Base-by-base conservation (phyloP, 768 basidiomycete genomes). In the Rhizopogon sp. region DNA sequence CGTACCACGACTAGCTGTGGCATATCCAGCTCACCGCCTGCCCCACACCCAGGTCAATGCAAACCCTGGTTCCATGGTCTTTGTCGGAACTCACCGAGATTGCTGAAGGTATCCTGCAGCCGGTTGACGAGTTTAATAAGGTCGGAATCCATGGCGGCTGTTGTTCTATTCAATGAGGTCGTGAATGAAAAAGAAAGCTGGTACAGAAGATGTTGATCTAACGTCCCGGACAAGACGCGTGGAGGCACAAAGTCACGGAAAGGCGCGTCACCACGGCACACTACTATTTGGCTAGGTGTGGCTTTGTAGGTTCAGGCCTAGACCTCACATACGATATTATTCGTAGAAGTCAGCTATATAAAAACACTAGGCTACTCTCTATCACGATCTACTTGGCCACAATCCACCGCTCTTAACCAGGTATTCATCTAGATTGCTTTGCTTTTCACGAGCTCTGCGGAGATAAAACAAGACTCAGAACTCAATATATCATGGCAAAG, bases 81-180 rank as follows among this genome's bases (percentile, higher is more conserved):
- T 25, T 31, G 45, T 50, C 14, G 56, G 62, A 53, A 74, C 87
- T 62, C 61, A 90, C 90, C 91, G 50, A 93, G 81, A 64, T 93
- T 92, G 71, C 77, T 82, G 74, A 93, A 93, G 55, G 91, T 93
- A 64, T 93, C 92, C 74, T 98, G 94, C 53, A 98, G 85, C 74
- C 87, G 90, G 77, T 97, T 97, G 43, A 98, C 95, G 13, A 96
- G 82, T 64, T 87, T 87, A 60, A 98, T 98, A 58, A 98, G 84
- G 69, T 96, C 92, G 41, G 88, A 84, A 71, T 98, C 95, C 95
- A 98, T 98, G 59, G 20, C 67, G 63, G 50, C 31, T 53, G 25
- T 6, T 43, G 7, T 39, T 35, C n/a, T 33, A 42, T 37, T 31
- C 16, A 20, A 40, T 49, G 54, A 28, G 20, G 37, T 39, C 31